Base-by-base conservation (phyloP, 2,329 filamentous ascomycete genomes). In the Xylaria sp. region DNA sequence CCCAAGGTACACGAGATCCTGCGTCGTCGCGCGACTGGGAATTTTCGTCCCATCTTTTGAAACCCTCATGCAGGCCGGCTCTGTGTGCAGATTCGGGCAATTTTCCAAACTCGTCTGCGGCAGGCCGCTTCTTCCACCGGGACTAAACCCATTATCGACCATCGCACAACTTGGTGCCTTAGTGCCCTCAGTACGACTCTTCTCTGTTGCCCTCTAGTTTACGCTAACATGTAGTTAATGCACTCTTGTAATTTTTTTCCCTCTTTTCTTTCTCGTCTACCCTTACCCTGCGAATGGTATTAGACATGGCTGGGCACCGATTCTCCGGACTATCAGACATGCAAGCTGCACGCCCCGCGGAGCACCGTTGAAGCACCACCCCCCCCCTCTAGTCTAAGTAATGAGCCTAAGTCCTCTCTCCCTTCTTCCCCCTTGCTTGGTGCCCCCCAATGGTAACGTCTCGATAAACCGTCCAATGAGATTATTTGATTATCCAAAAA, bases 401-500 rank as follows among this genome's bases (percentile, higher is more conserved):
- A 62, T 31, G 38, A 46, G 40, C 54, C 66, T 59, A 56, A 63
- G 51, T 61, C 58, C 31, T 53, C 31, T 59, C 48, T 38, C 42
- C 53, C 38, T 64, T 59, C 38, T 64, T 23, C 38, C 33, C 53
- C 54, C 57, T 53, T 40, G 65, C 48, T 73, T 62, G 68, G 72
- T 72, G n/a, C 69, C 70, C 69, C 70, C 71, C 70, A 69, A 72
- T 71, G 71, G 59, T 63, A 28, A 59, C 63, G 54, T 68, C 65
- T 71, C 70, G 70, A 73, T 51, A 76, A 73, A 67, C 57, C 69
- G 65, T 68, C 75, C 74, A 76, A 77, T 75, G 63, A 71, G 69
- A 73, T 62, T 56, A 38, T 65, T 67, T 64, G 66, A 54, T 67
- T 63, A 15, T 51, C 54, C 44, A 7, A 63, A 31, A 63, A 63